Evolutionary conservation across 805 yeast species (phyloP).

Genomic region (Diddensiella transvaalensis): DNA sequence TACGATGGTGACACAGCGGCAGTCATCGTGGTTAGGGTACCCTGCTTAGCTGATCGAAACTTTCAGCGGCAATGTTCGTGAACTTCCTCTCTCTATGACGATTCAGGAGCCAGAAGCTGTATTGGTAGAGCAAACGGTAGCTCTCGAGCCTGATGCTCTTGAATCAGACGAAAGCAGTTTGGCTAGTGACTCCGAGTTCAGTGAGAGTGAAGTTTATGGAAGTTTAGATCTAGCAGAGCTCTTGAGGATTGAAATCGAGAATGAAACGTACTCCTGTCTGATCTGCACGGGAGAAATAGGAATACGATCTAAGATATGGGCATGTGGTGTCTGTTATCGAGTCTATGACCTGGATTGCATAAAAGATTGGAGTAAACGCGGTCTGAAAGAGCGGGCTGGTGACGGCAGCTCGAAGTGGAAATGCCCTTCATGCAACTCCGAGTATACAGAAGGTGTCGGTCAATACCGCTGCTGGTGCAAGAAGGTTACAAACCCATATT

Average conservation of each 20-base stretch:
- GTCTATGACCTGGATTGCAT: conserved; percentile 86
- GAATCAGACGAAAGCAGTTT: too few species aligned
- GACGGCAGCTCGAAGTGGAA: conserved; percentile 51
- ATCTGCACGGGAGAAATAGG: conserved; percentile 85
- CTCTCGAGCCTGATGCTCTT: too few species aligned
- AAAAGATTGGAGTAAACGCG: conserved; percentile 78
- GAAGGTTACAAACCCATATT: conserved; percentile 59
- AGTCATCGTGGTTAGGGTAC: too few species aligned
- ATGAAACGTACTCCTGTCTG: conserved; percentile 75
- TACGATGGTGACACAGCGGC: too few species aligned
- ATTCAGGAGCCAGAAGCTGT: too few species aligned
- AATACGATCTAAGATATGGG: conserved; percentile 64
- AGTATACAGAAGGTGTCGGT: conserved; percentile 44
- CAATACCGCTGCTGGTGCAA: conserved; percentile 87
- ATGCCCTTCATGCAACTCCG: conserved; percentile 77
- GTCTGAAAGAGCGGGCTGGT: conserved; percentile 29
- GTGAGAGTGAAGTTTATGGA: neutral
- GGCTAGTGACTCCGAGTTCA: neutral
- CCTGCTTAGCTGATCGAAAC: too few species aligned
- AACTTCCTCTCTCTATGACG: too few species aligned
- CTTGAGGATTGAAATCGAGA: conserved; percentile 54
- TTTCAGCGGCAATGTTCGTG: too few species aligned
- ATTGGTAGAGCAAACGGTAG: too few species aligned
- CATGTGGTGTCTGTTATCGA: conserved; percentile 72
- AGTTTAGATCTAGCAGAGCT: conserved; percentile 31